These are phyloP conservation scores for Candida ulmi DNA, from an alignment of 805 yeast species.

Conservation along the genomic window DNA sequence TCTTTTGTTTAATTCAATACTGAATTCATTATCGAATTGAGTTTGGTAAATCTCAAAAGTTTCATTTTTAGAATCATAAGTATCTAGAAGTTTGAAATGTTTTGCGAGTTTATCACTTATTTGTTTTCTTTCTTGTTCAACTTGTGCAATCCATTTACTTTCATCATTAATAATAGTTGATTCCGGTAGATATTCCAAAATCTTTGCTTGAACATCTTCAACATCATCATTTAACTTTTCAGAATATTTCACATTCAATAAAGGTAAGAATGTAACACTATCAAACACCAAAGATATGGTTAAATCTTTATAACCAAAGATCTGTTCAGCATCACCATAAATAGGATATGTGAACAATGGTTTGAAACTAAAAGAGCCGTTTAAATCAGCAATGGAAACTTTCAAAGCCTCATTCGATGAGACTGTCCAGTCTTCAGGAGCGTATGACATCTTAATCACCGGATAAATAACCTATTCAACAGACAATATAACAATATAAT, in stretches of 20 bases:
- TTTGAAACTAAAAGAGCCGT: constrained; percentile 56
- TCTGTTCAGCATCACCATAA: constrained; percentile 85
- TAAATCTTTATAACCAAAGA: constrained; percentile 77
- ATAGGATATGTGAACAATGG: constrained; percentile 90
- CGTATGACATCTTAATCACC: constrained; percentile 30
- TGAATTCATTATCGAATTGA: constrained; percentile 29
- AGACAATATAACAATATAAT: too few relatives aligned
- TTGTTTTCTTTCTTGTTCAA: constrained; percentile 40
- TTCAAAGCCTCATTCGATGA: constrained; percentile 66
- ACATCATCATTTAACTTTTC: constrained; percentile 48
- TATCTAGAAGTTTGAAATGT: constrained; percentile 23
- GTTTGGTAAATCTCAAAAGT: constrained; percentile 46
- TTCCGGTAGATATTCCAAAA: constrained; percentile 58
- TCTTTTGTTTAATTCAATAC: constrained; percentile 54
- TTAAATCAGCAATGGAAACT: constrained; percentile 52
- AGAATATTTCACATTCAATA: constrained; percentile 52
- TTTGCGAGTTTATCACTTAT: constrained; percentile 29
- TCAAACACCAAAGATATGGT: constrained; percentile 68
- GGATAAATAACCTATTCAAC: too few relatives aligned
- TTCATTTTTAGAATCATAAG: constrained; percentile 32
- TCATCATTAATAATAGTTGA: constrained; percentile 60
- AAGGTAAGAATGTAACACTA: constrained; percentile 66
- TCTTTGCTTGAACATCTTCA: constrained; percentile 51
- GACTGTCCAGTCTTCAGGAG: constrained; percentile 70
- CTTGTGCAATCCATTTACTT: constrained; percentile 54